Base-by-base conservation (phyloP, 768 basidiomycete genomes). In the Clitopilus hobsonii region DNA sequence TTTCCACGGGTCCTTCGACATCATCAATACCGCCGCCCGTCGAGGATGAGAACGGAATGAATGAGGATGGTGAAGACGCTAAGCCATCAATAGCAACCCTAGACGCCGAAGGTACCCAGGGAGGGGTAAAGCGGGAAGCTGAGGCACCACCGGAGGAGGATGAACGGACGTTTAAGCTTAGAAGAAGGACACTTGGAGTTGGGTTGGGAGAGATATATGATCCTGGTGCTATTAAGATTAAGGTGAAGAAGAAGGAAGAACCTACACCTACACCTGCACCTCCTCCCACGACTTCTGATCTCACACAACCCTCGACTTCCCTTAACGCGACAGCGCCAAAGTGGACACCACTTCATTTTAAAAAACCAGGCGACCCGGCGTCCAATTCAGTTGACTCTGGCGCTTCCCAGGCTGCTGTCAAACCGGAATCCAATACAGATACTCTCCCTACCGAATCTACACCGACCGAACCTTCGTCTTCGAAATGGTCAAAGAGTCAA, bases 121-220 rank as follows among this genome's bases (percentile, higher is more conserved):
- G 54, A 28, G 57, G 57, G 18, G 24, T 71, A 38, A 74, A 80
- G 56, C 69, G 76, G 57, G 70, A 73, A 60, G 70, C 74, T 54
- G 68, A 71, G 30, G 60, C 68, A n/a, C 63, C 66, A 20, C 65
- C 60, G 6, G 77, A 73, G 23, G 77, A 74, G 30, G 86, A 85
- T 53, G 75, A 69, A 8, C 80, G 85, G 3, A 68, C 73, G 25
- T 91, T 84, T 74, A 89, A 87, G 67, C 63, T 91, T 56, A 76
- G 83, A 58, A 85, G 82, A 74, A 86, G 84, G 71, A 83, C 76
- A 0, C 65, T 81, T 41, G 70, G 67, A 1, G 68, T 75, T 0
- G 89, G 87, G 6, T 73, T 91, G 10, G 91, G 88, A 11, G 87
- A 91, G 61, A 81, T 90, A 25, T 95, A 90, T 60, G 93, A 96